phyloP scores from a whole-genome alignment of 31 red algal genomes.

The Asparagopsis taxiformis region DNA sequence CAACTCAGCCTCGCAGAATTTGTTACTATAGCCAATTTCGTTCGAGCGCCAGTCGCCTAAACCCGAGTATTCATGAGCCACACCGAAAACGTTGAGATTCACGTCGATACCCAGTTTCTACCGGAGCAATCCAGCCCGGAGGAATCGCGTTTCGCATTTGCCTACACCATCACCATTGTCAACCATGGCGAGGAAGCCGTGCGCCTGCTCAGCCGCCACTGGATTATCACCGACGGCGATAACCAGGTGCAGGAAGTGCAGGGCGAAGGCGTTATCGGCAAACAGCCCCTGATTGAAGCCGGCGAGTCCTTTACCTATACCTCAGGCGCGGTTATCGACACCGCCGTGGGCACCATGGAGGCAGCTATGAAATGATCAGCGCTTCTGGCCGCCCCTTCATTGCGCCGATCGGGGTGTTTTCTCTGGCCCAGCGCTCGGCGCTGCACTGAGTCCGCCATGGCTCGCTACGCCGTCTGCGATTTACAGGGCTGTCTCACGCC shows the following conservation, averaged over 20 bases:
- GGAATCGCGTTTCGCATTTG: background rate
- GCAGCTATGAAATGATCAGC: background rate
- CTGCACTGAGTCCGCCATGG: background rate
- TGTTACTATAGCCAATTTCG: background rate
- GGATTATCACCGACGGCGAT: background rate
- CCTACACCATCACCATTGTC: background rate
- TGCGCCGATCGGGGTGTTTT: background rate
- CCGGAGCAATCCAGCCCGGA: background rate
- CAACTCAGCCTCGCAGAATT: background rate
- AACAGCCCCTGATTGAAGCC: background rate
- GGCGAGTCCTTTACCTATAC: background rate
- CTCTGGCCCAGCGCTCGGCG: background rate
- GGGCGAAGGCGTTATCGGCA: background rate
- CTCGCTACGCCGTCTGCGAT: background rate
- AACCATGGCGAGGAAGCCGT: background rate
- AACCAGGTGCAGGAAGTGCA: background rate
- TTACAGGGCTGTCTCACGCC: background rate
- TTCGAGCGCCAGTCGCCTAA: no score
- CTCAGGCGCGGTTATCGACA: background rate
- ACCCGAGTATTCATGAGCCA: no score
- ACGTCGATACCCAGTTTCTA: background rate
- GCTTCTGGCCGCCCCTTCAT: background rate
- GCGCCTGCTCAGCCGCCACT: background rate
- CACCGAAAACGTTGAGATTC: no score
- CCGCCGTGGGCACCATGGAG: background rate